A percentile compares a stretch with the other conserved stretches of the same genome.
phyloP scores from a whole-genome alignment of 768 basidiomycete species.

The Kwoniella sp. region DNA sequence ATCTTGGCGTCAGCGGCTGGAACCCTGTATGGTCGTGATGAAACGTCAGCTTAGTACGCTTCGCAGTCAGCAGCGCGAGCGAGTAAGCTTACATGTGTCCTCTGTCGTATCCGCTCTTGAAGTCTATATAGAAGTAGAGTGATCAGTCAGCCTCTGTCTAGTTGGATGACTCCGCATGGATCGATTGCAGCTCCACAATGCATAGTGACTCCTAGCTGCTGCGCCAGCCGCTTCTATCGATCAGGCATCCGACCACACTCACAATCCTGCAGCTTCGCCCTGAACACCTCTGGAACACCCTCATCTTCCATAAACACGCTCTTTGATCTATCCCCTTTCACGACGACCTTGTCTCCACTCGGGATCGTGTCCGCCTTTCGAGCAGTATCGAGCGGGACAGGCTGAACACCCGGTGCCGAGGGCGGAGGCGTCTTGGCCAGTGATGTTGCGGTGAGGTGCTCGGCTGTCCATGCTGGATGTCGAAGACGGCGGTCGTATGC shows the following conservation, averaged over 20 bases:
- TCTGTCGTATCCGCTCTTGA: conserved; percentile 89
- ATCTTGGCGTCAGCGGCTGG: conserved; percentile 94
- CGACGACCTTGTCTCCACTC: conserved; percentile 17
- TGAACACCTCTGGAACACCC: conserved; percentile 72
- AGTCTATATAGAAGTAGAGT: conserved; percentile 58
- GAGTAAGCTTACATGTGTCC: conserved; percentile 80
- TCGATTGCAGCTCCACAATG: too few relatives aligned
- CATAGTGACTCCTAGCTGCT: too few relatives aligned
- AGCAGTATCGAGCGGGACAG: conserved; percentile 50
- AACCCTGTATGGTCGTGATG: conserved; percentile 64
- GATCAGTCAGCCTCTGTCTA: neutral
- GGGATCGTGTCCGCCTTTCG: conserved; percentile 35
- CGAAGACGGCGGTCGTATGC: conserved; percentile 86
- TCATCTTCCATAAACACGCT: conserved; percentile 84
- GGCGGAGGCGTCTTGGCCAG: conserved; percentile 62
- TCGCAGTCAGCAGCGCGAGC: too few relatives aligned
- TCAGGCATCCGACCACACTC: too few relatives aligned
- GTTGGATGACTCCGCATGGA: too few relatives aligned
- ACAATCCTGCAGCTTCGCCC: conserved; percentile 80
- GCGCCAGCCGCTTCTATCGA: too few relatives aligned
- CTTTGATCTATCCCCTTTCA: conserved; percentile 69
- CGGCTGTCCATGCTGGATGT: conserved; percentile 96
- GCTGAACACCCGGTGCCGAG: conserved; percentile 45
- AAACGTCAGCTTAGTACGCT: neutral
- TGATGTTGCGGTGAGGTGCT: conserved; percentile 82